A percentile compares a stretch with the other conserved stretches of the same genome.
Evolutionary conservation across 305 asterid species (phyloP).

Genomic region (Fraxinus greggii): DNA sequence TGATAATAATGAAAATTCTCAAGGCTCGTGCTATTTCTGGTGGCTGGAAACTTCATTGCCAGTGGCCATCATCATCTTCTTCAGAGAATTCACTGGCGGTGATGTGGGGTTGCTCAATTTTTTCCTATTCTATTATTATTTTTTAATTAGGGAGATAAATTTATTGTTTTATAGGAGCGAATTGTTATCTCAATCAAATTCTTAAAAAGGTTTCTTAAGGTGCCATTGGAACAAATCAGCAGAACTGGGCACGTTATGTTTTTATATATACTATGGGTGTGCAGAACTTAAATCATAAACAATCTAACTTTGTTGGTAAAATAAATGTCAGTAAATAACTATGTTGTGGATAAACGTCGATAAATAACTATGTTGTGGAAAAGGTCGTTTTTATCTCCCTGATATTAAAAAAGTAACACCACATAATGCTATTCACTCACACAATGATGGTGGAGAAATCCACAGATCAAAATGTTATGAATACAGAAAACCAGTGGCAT

Average conservation of each 20-base stretch:
- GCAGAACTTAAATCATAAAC: neutral
- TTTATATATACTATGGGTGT: neutral
- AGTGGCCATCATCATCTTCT: neutral
- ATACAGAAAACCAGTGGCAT: neutral
- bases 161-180: neutral
- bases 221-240: neutral
- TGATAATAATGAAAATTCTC: neutral
- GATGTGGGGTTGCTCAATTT: neutral
- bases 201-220: neutral
- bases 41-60: neutral
- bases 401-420: neutral
- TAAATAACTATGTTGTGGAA: neutral
- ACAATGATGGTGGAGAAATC: neutral
- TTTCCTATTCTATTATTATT: neutral
- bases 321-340: neutral
- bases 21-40: neutral
- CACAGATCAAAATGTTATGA: constrained; percentile 10
- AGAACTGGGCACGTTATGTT: neutral
- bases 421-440: neutral
- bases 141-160: neutral
- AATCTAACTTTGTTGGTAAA: neutral
- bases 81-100: neutral
- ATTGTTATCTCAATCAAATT: neutral
- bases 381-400: neutral
- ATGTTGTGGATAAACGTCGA: neutral